phyloP scores from a whole-genome alignment of 1,139 yeast species.

The Suhomyces bolitotheri region DNA sequence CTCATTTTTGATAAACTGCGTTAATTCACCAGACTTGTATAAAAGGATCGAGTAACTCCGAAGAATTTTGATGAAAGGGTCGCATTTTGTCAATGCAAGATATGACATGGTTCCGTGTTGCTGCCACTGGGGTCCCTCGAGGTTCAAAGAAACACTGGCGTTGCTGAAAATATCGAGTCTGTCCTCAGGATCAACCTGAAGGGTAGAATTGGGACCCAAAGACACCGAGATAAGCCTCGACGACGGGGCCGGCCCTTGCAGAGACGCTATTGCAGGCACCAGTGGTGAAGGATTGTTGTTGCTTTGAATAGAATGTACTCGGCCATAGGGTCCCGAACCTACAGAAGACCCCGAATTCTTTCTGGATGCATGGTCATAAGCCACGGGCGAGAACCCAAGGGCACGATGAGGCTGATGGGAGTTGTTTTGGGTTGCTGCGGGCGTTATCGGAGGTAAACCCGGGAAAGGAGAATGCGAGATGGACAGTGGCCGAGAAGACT shows the following conservation, averaged over 20 bases:
- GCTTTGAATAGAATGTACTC: no score
- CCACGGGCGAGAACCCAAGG: no score
- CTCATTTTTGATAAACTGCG: constrained; percentile 32
- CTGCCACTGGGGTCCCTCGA: constrained; percentile 44
- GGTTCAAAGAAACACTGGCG: constrained; percentile 38
- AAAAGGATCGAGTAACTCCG: constrained; percentile 39
- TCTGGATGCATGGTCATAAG: no score
- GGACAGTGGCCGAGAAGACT: not conserved
- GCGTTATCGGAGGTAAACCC: not conserved
- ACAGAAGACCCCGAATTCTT: no score
- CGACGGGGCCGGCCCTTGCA: no score
- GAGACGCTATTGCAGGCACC: no score
- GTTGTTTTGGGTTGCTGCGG: not conserved
- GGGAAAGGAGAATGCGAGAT: not conserved
- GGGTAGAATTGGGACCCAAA: constrained; percentile 40
- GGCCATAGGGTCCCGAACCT: no score
- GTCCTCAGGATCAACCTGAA: constrained; percentile 40
- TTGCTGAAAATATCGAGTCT: constrained; percentile 36
- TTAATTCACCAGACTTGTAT: constrained; percentile 39
- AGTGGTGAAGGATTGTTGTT: no score
- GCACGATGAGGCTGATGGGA: no score
- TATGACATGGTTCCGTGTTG: constrained; percentile 46
- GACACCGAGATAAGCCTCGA: constrained; percentile 27
- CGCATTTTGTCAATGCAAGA: constrained; percentile 45
- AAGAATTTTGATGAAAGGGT: constrained; percentile 41